Percentiles rank a stretch among this genome's conserved stretches.
Conservation (phyloP, 192 early-diverging fungal genomes). For the Linderina pennispora region DNA sequence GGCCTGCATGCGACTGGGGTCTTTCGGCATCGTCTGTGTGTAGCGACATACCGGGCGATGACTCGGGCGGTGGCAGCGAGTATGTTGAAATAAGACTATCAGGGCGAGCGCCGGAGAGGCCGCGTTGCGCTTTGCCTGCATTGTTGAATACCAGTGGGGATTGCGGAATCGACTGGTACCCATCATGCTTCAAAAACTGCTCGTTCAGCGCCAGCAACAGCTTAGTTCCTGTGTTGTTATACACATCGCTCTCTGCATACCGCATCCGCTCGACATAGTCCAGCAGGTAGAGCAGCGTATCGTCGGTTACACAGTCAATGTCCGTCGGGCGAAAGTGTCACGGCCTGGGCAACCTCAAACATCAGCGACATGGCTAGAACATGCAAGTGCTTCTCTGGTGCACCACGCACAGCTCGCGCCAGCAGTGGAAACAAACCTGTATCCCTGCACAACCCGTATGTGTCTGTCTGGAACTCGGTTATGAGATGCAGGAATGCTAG, state of each 20-base stretch:
- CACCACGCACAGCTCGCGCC: constrained; percentile 19
- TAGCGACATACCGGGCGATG: too few species aligned
- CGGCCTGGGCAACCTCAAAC: constrained; percentile 46
- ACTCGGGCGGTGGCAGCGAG: too few species aligned
- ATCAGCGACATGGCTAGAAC: constrained; percentile 46
- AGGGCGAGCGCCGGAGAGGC: too few species aligned
- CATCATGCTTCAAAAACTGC: constrained; percentile 19
- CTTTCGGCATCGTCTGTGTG: too few species aligned
- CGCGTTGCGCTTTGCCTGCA: too few species aligned
- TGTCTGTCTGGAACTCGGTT: constrained; percentile 39
- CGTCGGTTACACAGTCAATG: constrained; percentile 22
- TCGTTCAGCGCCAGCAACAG: constrained; percentile 45
- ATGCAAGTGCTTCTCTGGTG: constrained; percentile 21
- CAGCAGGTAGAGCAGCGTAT: constrained; percentile 26
- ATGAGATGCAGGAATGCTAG: constrained; percentile 36
- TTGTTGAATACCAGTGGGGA: neutral
- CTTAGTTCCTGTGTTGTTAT: constrained; percentile 47
- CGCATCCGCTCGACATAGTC: constrained; percentile 46
- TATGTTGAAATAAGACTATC: too few species aligned
- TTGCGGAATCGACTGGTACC: constrained; percentile 6
- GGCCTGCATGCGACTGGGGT: too few species aligned
- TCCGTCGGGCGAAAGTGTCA: constrained; percentile 30
- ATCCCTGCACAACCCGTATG: constrained; percentile 35
- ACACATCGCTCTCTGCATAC: constrained; percentile 42
- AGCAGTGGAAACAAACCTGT: constrained; percentile 39